Base-by-base conservation (phyloP, 108 stramenopile genomes). In the Skeletonema potamos region DNA sequence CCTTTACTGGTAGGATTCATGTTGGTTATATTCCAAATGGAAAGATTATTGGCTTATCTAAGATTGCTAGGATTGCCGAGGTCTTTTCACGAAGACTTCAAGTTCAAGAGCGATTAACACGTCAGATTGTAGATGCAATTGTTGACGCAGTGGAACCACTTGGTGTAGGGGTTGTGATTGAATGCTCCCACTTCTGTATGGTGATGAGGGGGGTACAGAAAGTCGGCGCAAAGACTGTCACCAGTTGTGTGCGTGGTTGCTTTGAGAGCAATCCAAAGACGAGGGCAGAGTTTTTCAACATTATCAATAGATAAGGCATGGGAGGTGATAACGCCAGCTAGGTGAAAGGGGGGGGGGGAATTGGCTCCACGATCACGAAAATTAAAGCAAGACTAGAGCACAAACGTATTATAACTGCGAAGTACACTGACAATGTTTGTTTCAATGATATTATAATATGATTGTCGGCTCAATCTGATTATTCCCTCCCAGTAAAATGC, bases 181-280 rank as follows among this genome's bases (percentile, higher is more conserved):
- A 99, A 84, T 92, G 94, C 74, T 77, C 77, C 15, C 98, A 99
- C 84, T 96, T 99, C 78, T 99, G 98, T 87, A 99, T 99, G 98
- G 91, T 94, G 11, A 97, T 98, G 96, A 85, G 98, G 57, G 98
- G 98, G 24, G 98, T 98, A 15, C 92, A 97, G 70, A 97, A 98
- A 69, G 84, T 88, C 3, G 94, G 92, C 9, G 89, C 97, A 8
- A 81, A 63, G 20, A 99, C 98, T 7, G 84, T 95, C 27, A 99
- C 98, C 8, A 93, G 89, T 61, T 89, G 90, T 43, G 93, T 98
- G 6, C 82, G 92, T 29, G 98, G 98, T 2, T 87, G 83, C 83
- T 98, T 99, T 76, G 79, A 97, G 73, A 84, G 54, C 11, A 88
- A 99, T 72, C 66, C 84, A 4, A 94, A 92, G 70, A 97, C 96